These are phyloP conservation scores for Thalia dealbata DNA, from an alignment of 176 grass and related monocot genomes.

Conservation along the genomic window DNA sequence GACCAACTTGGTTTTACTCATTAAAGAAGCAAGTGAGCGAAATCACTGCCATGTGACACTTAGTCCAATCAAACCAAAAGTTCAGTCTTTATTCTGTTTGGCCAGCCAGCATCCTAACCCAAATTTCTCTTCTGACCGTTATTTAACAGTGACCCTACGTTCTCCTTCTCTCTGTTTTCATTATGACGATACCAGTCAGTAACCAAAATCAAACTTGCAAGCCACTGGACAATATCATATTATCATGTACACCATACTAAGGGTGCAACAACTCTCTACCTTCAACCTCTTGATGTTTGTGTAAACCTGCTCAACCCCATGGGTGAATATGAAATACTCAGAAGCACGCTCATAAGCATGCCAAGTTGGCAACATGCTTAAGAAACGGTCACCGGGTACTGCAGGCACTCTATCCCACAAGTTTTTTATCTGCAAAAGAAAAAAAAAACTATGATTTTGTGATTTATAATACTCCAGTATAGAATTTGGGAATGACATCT, in stretches of 20 bases:
- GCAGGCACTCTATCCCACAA: slow-evolving; percentile 83
- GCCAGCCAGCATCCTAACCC: background rate
- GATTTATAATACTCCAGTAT: background rate
- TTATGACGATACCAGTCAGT: background rate
- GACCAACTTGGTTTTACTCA: background rate
- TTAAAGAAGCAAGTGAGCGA: background rate
- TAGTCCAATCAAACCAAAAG: background rate
- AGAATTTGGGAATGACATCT: background rate
- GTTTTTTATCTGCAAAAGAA: slow-evolving; percentile 59
- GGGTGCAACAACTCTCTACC: slow-evolving; percentile 30
- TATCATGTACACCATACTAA: background rate
- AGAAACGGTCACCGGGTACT: slow-evolving; percentile 66
- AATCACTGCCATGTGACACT: background rate
- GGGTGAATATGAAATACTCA: slow-evolving; percentile 86
- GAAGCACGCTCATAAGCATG: slow-evolving; percentile 80
- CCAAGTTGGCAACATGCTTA: slow-evolving; percentile 97
- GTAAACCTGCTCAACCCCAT: slow-evolving; percentile 88
- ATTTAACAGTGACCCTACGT: no score
- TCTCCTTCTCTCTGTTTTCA: no score
- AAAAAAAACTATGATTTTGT: background rate
- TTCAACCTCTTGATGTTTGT: slow-evolving; percentile 74
- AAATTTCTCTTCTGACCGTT: background rate
- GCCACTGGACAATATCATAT: background rate
- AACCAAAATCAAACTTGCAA: background rate
- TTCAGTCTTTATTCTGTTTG: background rate